Evolutionary conservation across 2,329 filamentous ascomycete species (phyloP).

Genomic region (Exophiala sp.): DNA sequence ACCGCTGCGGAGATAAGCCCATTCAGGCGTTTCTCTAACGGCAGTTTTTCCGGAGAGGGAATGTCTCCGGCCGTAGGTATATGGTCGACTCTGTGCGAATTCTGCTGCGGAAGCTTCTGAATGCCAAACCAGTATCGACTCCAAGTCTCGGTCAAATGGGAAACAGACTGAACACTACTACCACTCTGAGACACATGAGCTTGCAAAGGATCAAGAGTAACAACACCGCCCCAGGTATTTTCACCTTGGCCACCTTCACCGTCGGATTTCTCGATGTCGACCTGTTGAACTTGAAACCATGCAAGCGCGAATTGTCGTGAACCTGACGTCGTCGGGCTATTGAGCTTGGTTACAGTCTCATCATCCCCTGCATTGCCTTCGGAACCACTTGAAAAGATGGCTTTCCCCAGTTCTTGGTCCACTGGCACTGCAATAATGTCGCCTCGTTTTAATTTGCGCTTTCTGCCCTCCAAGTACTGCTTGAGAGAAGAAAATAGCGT

Average conservation of each 20-base stretch:
- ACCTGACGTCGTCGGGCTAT: conserved; percentile 25
- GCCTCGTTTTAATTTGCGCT: conserved; percentile 77
- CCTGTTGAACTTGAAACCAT: conserved; percentile 74
- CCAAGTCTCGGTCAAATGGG: conserved; percentile 68
- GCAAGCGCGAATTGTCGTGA: conserved; percentile 43
- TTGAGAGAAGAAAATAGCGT: conserved; percentile 84
- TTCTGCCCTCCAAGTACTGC: conserved; percentile 77
- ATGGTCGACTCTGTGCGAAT: conserved; percentile 33
- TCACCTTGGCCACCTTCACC: conserved; percentile 52
- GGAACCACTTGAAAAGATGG: conserved; percentile 65
- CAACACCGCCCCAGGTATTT: conserved; percentile 79
- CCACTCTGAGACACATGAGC: conserved; percentile 92
- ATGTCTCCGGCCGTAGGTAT: conserved; percentile 30
- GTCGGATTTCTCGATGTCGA: conserved; percentile 32
- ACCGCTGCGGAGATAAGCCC: conserved; percentile 86
- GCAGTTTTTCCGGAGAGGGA: conserved; percentile 52
- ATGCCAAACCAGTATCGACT: conserved; percentile 90
- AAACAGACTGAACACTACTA: conserved; percentile 76
- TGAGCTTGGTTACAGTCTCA: conserved; percentile 54
- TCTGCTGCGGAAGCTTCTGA: conserved; percentile 58
- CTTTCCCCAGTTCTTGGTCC: conserved; percentile 77
- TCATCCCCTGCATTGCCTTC: conserved; percentile 66
- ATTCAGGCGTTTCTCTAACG: conserved; percentile 67
- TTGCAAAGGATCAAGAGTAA: conserved; percentile 77
- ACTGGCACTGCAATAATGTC: conserved; percentile 87